Conservation (phyloP, 305 asterid genomes). For the Salvia sclarea region DNA sequence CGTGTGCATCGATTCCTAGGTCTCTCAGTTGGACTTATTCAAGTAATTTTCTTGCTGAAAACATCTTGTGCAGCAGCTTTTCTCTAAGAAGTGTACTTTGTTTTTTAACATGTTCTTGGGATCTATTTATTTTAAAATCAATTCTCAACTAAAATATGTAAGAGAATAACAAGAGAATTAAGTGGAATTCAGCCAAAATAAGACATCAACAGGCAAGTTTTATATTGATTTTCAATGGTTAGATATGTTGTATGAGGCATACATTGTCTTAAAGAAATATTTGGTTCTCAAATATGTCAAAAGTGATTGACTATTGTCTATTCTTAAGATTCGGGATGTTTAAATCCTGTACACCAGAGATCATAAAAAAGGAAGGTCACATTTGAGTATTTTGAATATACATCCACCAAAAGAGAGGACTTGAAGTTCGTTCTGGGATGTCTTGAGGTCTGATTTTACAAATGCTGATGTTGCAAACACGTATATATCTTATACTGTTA, state of each 20-base stretch:
- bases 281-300: constrained; percentile 6
- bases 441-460: constrained; percentile 21
- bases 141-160: constrained; percentile 19
- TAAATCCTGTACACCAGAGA: background rate
- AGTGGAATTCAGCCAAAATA: background rate
- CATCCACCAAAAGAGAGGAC: background rate
- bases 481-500: constrained; percentile 24
- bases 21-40: constrained; percentile 98
- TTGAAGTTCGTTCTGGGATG: constrained; percentile 15
- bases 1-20: constrained; percentile 97
- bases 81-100: constrained; percentile 3
- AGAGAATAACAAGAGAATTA: constrained; percentile 13
- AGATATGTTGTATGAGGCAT: constrained; percentile 17
- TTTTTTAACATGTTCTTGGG: background rate
- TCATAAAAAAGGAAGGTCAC: constrained; percentile 6
- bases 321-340: background rate
- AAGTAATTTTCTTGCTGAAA: constrained; percentile 48
- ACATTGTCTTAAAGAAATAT: background rate
- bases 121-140: constrained; percentile 16
- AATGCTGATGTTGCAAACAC: constrained; percentile 22
- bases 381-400: constrained; percentile 10
- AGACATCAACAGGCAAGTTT: background rate
- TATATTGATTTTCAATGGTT: constrained; percentile 2
- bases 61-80: constrained; percentile 3
- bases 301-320: too few species aligned